Evolutionary conservation across 1,139 yeast species (phyloP), one percentile per base, ranked within the genome.

Genomic region (Casaregolazyma suthepensis): DNA sequence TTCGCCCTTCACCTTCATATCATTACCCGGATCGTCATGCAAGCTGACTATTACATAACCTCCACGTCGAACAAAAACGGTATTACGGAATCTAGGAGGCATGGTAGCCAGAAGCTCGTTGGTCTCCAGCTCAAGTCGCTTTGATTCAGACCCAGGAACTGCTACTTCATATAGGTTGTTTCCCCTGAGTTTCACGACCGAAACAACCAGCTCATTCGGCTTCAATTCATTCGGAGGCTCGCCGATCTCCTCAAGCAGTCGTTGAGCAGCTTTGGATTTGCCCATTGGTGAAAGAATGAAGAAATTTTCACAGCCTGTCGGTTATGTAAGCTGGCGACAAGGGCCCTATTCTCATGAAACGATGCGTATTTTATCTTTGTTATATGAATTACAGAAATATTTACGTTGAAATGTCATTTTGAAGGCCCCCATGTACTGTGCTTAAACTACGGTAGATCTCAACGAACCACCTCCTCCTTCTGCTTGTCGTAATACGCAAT

Each of bases 401-500:
- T 35, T 35, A 35, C 40, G 40, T 35, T 35, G 40, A 4, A 13
- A 35, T n/a, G 40, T 35, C 40, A 35, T 35, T 35, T 35, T 35
- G 9, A 17, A n/a, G 17, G 40, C 15, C 17, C 17, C 12, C 12
- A 7, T 5, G 6, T 35, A 3, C 40, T 13, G 40, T 35, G 40
- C 9, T 35, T 12, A 35, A 15, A 12, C 31, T 26, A 26, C 2
- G 31, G 10, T 26, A 26, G n/a, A n/a, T n/a, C n/a, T 22, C 26
- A 26, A 43, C 45, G 18, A 44, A 35, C 46, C 6, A 61, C 65
- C 48, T 53, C 52, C 40, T 58, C 60, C 19, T 58, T 60, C 29
- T 59, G 62, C 53, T 63, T 62, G 54, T 69, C 69, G 68, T 87
- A 93, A 71, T 78, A 87, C 19, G 94, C 96, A 62, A 85, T 72